These are phyloP conservation scores for Penicillium robsamsonii DNA, from an alignment of 495 filamentous ascomycete genomes.

Conservation along the genomic window DNA sequence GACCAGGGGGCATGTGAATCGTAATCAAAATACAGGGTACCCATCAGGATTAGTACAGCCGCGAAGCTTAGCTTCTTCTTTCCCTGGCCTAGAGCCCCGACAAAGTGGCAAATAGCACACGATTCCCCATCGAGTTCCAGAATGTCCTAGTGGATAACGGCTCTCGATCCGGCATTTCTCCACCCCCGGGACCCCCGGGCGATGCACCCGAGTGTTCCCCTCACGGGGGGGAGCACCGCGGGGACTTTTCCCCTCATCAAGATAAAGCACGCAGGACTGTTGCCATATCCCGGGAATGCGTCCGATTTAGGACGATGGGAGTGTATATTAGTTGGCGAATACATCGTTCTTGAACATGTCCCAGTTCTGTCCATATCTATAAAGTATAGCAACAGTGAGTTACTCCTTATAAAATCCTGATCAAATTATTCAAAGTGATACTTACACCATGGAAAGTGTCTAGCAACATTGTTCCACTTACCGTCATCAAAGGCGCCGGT, in stretches of 20 bases:
- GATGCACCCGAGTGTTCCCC: constrained; percentile 12
- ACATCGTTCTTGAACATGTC: not conserved
- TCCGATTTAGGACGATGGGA: constrained; percentile 1
- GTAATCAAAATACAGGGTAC: not conserved
- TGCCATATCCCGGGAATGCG: constrained; percentile 4
- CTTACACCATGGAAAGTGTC: constrained; percentile 21
- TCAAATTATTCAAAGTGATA: not conserved
- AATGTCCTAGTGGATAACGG: constrained; percentile 6
- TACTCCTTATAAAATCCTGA: not conserved
- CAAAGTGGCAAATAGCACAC: not conserved
- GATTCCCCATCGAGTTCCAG: not conserved
- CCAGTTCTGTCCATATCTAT: not conserved
- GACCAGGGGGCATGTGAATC: not conserved
- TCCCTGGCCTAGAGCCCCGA: not conserved
- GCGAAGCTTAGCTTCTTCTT: not conserved
- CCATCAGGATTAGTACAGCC: not conserved
- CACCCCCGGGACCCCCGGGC: constrained; percentile 14
- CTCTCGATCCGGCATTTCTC: constrained; percentile 10
- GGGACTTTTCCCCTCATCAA: constrained; percentile 12
- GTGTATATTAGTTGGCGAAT: constrained; percentile 3
- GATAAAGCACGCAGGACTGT: constrained; percentile 9
- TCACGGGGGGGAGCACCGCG: constrained; percentile 9
- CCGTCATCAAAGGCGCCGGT: constrained; percentile 35
- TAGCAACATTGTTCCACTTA: constrained; percentile 27
- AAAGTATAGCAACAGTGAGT: constrained; percentile 7